Conservation (phyloP, 116 monocot genomes). For the Dioscorea cayenensis region DNA sequence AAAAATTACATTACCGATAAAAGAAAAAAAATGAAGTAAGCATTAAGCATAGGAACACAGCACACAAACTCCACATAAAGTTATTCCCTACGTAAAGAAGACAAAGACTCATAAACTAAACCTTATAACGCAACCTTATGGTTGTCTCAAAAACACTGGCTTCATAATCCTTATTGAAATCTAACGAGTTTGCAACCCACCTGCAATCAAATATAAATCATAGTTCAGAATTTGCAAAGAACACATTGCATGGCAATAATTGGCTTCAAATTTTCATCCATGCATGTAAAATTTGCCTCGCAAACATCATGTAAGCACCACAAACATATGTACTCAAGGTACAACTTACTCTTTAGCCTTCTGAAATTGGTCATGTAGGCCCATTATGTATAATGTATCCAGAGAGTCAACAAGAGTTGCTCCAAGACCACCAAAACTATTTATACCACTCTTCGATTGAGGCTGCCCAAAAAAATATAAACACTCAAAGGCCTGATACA, state of each 20-base stretch:
- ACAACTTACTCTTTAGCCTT: conserved; percentile 84
- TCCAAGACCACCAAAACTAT: conserved; percentile 94
- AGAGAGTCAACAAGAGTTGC: conserved; percentile 88
- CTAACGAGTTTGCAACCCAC: conserved; percentile 82
- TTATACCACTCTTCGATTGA: conserved; percentile 67
- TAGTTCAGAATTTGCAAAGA: background rate
- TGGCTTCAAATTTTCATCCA: background rate
- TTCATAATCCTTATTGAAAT: conserved; percentile 94
- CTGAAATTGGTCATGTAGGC: conserved; percentile 71
- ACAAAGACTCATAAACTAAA: conserved; percentile 37
- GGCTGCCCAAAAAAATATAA: conserved; percentile 42
- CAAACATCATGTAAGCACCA: background rate
- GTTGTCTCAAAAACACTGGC: conserved; percentile 99
- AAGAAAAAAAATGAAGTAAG: conserved; percentile 2
- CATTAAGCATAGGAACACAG: background rate
- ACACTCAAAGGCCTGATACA: background rate
- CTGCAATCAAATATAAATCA: conserved; percentile 38
- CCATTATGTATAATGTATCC: conserved; percentile 95
- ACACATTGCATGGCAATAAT: background rate
- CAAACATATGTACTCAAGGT: background rate
- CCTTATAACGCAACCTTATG: conserved; percentile 87
- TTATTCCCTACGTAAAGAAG: background rate
- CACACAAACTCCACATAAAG: background rate
- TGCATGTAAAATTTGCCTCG: too few relatives aligned
- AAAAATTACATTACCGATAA: conserved; percentile 10